Evolutionary conservation across 1,139 yeast genomes (phyloP).

Genomic region (Suhomyces wounanorum): DNA sequence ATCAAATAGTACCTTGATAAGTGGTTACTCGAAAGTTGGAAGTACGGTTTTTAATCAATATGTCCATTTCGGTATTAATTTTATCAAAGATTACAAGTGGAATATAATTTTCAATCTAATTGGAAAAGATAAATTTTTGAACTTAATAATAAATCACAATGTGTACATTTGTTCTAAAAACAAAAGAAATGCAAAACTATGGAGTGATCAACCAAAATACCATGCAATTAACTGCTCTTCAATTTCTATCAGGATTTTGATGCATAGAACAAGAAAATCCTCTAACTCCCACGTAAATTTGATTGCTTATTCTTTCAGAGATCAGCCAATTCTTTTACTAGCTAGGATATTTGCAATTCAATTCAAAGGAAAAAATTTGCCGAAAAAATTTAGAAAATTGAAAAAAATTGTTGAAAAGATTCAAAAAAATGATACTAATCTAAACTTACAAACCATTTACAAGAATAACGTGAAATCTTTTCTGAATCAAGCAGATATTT

Average conservation of each 20-base stretch:
- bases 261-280: slow-evolving; percentile 7
- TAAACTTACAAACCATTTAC: slow-evolving; percentile 29
- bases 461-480: slow-evolving; percentile 22
- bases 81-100: slow-evolving; percentile 41
- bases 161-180: slow-evolving; percentile 22
- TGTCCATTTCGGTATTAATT: slow-evolving; percentile 29
- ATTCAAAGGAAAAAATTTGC: slow-evolving; percentile 15
- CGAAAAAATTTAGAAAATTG: slow-evolving; percentile 26
- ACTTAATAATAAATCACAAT: slow-evolving; percentile 31
- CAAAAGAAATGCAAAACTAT: slow-evolving; percentile 31
- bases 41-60: slow-evolving; percentile 22
- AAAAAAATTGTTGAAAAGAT: slow-evolving; percentile 19
- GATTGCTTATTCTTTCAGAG: neutral
- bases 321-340: neutral
- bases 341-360: slow-evolving; percentile 1
- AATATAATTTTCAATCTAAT: slow-evolving; percentile 30
- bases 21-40: slow-evolving; percentile 28
- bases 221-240: neutral
- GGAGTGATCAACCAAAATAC: slow-evolving; percentile 29
- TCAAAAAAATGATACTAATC: slow-evolving; percentile 26
- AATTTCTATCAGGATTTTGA: slow-evolving; percentile 15
- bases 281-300: neutral
- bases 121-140: slow-evolving; percentile 34
- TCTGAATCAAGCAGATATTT: slow-evolving; percentile 12
- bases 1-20: slow-evolving; percentile 24